Evolutionary conservation across 129 eudicot genomes (phyloP).

Genomic region (Chrysanthemum makinoi): DNA sequence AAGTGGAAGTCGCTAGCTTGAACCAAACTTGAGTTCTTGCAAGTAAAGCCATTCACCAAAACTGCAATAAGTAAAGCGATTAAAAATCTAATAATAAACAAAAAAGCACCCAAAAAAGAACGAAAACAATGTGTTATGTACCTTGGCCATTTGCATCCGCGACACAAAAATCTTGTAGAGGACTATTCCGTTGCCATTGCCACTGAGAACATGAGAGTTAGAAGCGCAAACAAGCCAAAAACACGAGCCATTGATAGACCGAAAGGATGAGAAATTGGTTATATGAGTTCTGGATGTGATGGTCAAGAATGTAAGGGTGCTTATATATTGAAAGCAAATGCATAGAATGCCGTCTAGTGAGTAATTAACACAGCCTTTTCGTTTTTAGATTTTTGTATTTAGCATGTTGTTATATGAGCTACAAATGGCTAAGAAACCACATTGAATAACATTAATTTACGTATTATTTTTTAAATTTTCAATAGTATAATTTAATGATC

Average conservation of each 20-base stretch:
- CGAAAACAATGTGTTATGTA: neutral
- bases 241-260: slow-evolving; percentile 30
- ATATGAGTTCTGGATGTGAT: neutral
- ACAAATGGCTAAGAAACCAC: neutral
- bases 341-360: slow-evolving; percentile 7
- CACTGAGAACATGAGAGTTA: slow-evolving; percentile 21
- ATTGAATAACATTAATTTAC: neutral
- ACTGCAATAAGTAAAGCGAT: slow-evolving; percentile 14
- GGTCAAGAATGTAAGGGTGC: neutral
- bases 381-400: neutral
- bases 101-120: neutral
- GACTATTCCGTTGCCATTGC: slow-evolving; percentile 31
- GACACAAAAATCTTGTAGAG: slow-evolving; percentile 49
- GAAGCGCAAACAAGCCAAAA: slow-evolving; percentile 12
- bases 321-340: neutral
- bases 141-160: slow-evolving; percentile 30
- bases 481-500: too few species aligned
- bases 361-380: neutral
- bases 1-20: slow-evolving; percentile 32
- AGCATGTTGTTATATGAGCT: neutral
- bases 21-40: slow-evolving; percentile 32
- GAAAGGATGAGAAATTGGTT: neutral
- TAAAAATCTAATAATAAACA: neutral
- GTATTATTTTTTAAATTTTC: too few species aligned
- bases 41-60: slow-evolving; percentile 31